Evolutionary conservation across 2,329 filamentous ascomycete genomes (phyloP).

Genomic region (Xylariaceae sp.): DNA sequence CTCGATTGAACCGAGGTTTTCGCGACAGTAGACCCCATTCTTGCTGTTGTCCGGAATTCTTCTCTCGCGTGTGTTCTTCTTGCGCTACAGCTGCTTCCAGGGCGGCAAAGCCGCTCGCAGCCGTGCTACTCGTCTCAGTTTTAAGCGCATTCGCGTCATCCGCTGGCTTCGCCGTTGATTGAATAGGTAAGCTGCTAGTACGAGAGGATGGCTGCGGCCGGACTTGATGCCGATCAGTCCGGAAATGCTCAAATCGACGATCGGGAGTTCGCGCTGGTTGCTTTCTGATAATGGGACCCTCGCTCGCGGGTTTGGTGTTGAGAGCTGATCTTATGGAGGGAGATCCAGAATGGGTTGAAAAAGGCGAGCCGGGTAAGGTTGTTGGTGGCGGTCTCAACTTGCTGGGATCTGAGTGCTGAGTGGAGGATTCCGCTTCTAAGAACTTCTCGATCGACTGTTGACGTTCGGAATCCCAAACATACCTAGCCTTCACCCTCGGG

Average conservation of each 20-base stretch:
- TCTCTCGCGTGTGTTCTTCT: not conserved
- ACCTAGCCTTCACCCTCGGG: constrained; percentile 9
- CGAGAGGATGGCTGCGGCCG: no score
- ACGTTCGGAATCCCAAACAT: constrained; percentile 16
- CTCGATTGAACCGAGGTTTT: no score
- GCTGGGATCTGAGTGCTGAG: not conserved
- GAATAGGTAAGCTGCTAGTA: no score
- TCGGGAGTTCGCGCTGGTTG: no score
- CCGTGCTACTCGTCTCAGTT: no score
- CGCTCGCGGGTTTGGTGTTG: not conserved
- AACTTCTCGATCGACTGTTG: constrained; percentile 17
- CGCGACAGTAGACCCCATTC: constrained; percentile 15
- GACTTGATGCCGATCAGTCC: no score
- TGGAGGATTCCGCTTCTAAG: constrained; percentile 1
- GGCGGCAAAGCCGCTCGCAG: no score
- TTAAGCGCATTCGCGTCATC: no score
- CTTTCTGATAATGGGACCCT: no score
- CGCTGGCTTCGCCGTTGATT: no score
- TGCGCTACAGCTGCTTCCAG: constrained; percentile 3
- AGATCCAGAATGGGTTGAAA: not conserved
- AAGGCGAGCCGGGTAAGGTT: not conserved
- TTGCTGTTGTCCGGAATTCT: not conserved
- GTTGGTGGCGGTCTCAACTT: not conserved
- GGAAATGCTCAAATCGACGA: no score
- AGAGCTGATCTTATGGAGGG: not conserved